Percentiles rank a stretch among this genome's conserved stretches.
phyloP scores from a whole-genome alignment of 305 asterid species.

The Solanum hybrid region DNA sequence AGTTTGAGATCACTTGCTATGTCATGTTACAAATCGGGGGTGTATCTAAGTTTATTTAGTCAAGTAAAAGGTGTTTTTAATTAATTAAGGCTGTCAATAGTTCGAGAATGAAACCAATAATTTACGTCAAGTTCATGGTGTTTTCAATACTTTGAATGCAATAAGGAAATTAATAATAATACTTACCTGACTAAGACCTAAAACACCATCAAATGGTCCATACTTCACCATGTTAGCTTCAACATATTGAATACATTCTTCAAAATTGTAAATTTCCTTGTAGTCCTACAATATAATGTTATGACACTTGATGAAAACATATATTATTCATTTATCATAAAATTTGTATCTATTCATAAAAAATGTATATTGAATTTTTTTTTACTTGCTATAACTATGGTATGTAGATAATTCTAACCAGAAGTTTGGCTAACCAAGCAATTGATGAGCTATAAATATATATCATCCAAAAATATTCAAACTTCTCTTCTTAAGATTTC shows the following conservation, averaged over 20 bases:
- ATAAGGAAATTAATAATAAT: no score
- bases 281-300: background rate
- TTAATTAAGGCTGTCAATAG: no score
- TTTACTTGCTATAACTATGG: background rate
- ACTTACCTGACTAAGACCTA: slow-evolving; percentile 20
- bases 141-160: no score
- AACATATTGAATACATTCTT: slow-evolving; percentile 7
- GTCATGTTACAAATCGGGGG: no score
- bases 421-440: background rate
- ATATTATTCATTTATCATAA: background rate
- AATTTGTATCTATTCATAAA: no score
- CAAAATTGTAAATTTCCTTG: slow-evolving; percentile 1
- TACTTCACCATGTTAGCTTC: slow-evolving; percentile 17
- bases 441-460: background rate
- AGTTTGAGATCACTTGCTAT: no score
- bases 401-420: background rate
- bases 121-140: no score
- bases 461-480: no score
- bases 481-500: no score
- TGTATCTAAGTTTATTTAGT: no score
- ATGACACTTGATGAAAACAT: background rate
- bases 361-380: background rate
- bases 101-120: no score
- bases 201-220: slow-evolving; percentile 25
- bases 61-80: no score